Conservation (phyloP, 208 protist species). For the Leishmania arabica region DNA sequence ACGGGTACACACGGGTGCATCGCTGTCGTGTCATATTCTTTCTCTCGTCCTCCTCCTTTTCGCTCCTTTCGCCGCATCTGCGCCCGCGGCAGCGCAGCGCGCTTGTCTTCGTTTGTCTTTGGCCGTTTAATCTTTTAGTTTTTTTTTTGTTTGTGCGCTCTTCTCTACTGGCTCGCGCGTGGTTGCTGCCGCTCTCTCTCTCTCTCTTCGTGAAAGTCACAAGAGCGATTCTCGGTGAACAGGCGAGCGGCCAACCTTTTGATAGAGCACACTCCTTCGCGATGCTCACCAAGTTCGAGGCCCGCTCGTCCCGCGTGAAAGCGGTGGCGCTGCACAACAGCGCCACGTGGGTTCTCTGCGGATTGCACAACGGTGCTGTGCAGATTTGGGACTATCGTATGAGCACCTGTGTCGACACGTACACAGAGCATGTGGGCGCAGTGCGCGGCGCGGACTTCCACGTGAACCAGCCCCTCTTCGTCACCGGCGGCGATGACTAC, state of each 20-base stretch:
- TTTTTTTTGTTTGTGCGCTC: too few species aligned
- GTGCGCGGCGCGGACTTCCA: constrained; percentile 99
- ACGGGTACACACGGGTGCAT: not conserved
- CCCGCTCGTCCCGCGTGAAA: constrained; percentile 98
- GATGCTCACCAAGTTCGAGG: constrained; percentile 98
- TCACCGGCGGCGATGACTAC: constrained; percentile 99
- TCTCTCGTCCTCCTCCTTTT: not conserved
- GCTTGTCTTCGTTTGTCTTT: not conserved
- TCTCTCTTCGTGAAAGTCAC: not conserved
- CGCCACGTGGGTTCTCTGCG: constrained; percentile 98
- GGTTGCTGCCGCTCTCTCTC: too few species aligned
- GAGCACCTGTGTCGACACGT: constrained; percentile 96
- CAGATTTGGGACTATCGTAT: constrained; percentile 99
- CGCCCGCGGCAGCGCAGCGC: too few species aligned
- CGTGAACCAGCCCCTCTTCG: constrained; percentile 97
- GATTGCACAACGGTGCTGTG: constrained; percentile 98
- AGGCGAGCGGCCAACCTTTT: not conserved
- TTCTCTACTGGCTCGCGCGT: not conserved
- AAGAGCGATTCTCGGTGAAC: too few species aligned
- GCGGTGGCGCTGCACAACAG: constrained; percentile 98
- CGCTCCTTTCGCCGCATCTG: not conserved
- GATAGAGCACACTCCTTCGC: not conserved
- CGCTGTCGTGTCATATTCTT: not conserved
- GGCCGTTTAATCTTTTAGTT: not conserved
- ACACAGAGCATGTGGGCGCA: constrained; percentile 95